These are phyloP conservation scores for Paecilomyces niveus DNA, from an alignment of 2,329 filamentous ascomycete genomes.

Conservation along the genomic window DNA sequence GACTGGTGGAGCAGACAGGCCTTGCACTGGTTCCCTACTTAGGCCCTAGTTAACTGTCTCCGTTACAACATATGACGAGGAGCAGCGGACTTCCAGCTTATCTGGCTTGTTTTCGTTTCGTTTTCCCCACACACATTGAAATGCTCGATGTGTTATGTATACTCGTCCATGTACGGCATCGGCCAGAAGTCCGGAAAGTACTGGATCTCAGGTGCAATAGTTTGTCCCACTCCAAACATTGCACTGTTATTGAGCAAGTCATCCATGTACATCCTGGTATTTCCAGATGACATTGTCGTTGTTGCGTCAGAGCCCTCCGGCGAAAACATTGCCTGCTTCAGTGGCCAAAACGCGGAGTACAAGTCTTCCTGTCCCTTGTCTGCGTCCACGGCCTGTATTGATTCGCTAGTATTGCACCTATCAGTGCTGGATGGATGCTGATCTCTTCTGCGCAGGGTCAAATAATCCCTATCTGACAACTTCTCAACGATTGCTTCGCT, in stretches of 20 bases:
- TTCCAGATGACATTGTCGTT: not conserved
- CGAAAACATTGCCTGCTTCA: not conserved
- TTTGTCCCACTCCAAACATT: not conserved
- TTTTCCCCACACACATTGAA: not conserved
- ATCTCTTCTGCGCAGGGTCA: conserved; percentile 1
- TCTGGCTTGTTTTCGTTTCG: too few species aligned
- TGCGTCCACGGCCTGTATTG: not conserved
- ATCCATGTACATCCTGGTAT: not conserved
- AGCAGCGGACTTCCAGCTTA: too few species aligned
- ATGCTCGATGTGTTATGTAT: conserved; percentile 2
- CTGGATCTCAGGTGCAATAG: not conserved
- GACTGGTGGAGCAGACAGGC: too few species aligned
- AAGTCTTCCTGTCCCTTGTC: not conserved
- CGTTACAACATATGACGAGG: too few species aligned
- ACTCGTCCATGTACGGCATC: conserved; percentile 4
- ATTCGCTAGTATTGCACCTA: not conserved
- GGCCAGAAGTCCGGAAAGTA: conserved; percentile 3
- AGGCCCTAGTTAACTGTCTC: too few species aligned
- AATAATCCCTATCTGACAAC: conserved; percentile 4
- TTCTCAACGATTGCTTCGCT: conserved; percentile 12
- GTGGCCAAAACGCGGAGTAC: not conserved
- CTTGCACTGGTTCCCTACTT: too few species aligned
- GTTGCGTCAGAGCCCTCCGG: not conserved
- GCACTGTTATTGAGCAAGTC: not conserved
- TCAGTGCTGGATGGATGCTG: not conserved